Conservation (phyloP, 2,329 filamentous ascomycete species). For the Arachnomyces sp. region DNA sequence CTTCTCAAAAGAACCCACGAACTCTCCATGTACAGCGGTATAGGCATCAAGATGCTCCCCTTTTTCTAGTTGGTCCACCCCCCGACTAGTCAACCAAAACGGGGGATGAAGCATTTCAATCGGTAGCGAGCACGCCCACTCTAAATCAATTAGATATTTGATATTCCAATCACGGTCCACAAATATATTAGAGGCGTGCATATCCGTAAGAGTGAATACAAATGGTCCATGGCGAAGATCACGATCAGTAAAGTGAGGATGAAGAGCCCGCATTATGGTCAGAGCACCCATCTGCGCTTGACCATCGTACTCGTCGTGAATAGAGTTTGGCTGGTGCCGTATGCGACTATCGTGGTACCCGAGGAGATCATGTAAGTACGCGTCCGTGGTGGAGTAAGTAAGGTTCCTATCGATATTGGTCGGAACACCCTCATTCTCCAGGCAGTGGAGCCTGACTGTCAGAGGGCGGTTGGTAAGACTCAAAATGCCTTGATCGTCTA, state of each 20-base stretch:
- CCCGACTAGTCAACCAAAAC: slow-evolving; percentile 6
- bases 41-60: slow-evolving; percentile 4
- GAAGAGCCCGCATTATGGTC: slow-evolving; percentile 20
- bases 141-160: slow-evolving; percentile 9
- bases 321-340: slow-evolving; percentile 26
- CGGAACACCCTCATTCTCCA: slow-evolving; percentile 28
- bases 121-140: slow-evolving; percentile 4
- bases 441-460: slow-evolving; percentile 20
- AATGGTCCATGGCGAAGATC: slow-evolving; percentile 29
- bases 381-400: slow-evolving; percentile 25
- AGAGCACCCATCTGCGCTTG: slow-evolving; percentile 23
- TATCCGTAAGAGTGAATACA: slow-evolving; percentile 27
- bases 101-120: slow-evolving; percentile 3
- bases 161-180: slow-evolving; percentile 24
- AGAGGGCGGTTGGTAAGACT: slow-evolving; percentile 30
- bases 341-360: slow-evolving; percentile 28
- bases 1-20: neutral
- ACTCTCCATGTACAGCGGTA: neutral
- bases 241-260: slow-evolving; percentile 19
- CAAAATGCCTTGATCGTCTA: slow-evolving; percentile 22
- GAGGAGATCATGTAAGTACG: slow-evolving; percentile 25
- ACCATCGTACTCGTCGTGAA: slow-evolving; percentile 22
- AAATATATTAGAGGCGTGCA: slow-evolving; percentile 32
- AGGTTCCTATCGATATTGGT: slow-evolving; percentile 23
- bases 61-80: neutral